Evolutionary conservation across 2,329 filamentous ascomycete species (phyloP).

Genomic region (Hymenoscyphus repandus): DNA sequence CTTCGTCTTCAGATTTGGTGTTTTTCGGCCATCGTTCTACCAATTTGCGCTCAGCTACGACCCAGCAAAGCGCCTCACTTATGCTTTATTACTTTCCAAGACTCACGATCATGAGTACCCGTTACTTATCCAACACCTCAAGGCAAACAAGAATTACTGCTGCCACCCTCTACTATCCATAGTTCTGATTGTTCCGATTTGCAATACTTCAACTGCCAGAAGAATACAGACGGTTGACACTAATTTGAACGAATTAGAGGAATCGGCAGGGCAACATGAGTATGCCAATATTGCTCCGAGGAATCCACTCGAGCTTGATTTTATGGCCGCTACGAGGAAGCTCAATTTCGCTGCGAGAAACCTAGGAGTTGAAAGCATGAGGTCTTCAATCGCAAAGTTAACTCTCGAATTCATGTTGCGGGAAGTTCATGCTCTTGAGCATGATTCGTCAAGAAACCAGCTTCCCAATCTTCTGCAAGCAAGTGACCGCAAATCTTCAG

Average conservation of each 20-base stretch:
- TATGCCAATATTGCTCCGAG: conserved; percentile 4
- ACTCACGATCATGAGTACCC: neutral
- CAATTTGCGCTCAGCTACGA: conserved; percentile 3
- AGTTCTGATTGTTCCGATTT: neutral
- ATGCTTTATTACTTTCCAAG: conserved; percentile 1
- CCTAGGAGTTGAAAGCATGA: neutral
- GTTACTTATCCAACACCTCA: neutral
- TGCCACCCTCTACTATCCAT: conserved; percentile 3
- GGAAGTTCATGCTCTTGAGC: too few relatives aligned
- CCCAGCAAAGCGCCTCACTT: neutral
- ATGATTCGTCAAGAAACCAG: too few relatives aligned
- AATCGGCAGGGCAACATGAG: conserved; percentile 10
- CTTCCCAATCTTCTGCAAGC: neutral
- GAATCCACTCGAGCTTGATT: conserved; percentile 9
- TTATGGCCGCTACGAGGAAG: conserved; percentile 4
- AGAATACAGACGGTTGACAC: neutral
- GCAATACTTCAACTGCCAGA: neutral
- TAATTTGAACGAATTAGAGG: conserved; percentile 6
- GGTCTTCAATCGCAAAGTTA: neutral
- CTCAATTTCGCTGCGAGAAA: conserved; percentile 1
- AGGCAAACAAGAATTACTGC: neutral
- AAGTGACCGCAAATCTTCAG: neutral
- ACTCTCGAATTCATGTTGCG: neutral
- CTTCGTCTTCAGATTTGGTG: conserved; percentile 5
- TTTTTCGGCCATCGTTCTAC: conserved; percentile 4